These are phyloP conservation scores for Endotrypanum monterogeii DNA, from an alignment of 208 protist species.

Conservation along the genomic window DNA sequence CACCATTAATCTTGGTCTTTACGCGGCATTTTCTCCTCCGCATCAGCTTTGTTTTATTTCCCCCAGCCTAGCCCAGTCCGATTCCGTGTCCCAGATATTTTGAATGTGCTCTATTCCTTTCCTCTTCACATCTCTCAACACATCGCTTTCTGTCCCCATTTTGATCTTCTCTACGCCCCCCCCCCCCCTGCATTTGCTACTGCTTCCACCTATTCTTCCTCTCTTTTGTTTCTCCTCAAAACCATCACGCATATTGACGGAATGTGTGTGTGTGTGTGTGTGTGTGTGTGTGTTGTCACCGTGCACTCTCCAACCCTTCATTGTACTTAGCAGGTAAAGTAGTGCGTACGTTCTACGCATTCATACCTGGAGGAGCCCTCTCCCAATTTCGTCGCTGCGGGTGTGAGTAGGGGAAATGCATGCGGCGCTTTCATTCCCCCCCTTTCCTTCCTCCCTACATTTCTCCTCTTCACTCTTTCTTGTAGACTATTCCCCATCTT, in stretches of 20 bases:
- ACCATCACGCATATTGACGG: background rate
- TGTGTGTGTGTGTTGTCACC: background rate
- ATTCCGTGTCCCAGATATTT: too few relatives aligned
- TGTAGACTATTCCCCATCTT: background rate
- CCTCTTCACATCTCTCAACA: too few relatives aligned
- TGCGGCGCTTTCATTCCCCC: background rate
- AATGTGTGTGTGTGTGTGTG: background rate
- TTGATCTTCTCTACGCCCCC: too few relatives aligned
- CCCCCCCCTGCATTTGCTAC: too few relatives aligned
- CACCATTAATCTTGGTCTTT: too few relatives aligned
- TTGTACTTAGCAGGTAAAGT: background rate
- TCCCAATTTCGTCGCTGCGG: background rate
- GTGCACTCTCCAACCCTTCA: background rate
- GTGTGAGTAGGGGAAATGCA: background rate
- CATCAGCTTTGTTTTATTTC: too few relatives aligned
- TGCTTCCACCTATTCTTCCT: too few relatives aligned
- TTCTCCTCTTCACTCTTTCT: background rate
- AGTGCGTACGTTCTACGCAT: conserved; percentile 2
- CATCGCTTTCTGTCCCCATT: too few relatives aligned
- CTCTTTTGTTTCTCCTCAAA: background rate
- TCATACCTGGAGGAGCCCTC: background rate
- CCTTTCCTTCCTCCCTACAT: background rate
- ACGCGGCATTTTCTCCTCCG: too few relatives aligned
- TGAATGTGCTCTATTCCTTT: too few relatives aligned
- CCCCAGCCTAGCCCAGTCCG: too few relatives aligned